Evolutionary conservation across 1,139 yeast genomes (phyloP), one percentile per base, ranked within the genome.

Genomic region (Saccharomyces hybrid): DNA sequence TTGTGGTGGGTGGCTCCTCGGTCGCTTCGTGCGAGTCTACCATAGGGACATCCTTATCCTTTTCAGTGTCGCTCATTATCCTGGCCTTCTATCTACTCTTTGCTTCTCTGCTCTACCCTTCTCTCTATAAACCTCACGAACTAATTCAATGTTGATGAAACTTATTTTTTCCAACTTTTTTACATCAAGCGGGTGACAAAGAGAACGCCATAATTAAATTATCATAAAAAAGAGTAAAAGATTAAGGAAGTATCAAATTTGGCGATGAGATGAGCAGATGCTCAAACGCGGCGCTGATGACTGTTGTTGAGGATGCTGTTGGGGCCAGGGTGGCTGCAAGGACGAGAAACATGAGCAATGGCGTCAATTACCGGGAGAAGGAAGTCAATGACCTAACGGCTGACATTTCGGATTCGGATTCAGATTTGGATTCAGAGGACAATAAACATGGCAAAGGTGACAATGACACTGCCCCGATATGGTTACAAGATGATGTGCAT

Each of bases 401-500:
- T n/a, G 49, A 50, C 28, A 47, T 49, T 2, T 7, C 47, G 11
- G 55, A 50, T 14, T 42, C 47, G 20, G 54, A 54, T 25, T 25
- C 27, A 28, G 56, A 41, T 25, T 25, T 6, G 25, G 56, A 41
- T 38, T 25, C 27, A 25, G 48, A 47, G 28, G 55, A 50, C 44
- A 52, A 52, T 20, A 50, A 50, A 25, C 49, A 46, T 5, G 48
- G 47, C 14, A 52, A 55, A 50, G 46, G 54, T 25, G 23, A 56
- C 3, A 48, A 53, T 47, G 49, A 54, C n/a, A 50, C 56, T 41
- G 57, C 61, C 34, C 60, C 65, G 2, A 56, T 64, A 2, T 68
- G 71, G 71, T 52, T 68, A 28, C 54, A 63, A 38, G 70, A 67
- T 52, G 63, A 59, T 9, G 50, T 54, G 2, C 52, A 53, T 23